Base-by-base conservation (phyloP, 169 alveolate genomes). In the Cryptosporidium bovis region DNA sequence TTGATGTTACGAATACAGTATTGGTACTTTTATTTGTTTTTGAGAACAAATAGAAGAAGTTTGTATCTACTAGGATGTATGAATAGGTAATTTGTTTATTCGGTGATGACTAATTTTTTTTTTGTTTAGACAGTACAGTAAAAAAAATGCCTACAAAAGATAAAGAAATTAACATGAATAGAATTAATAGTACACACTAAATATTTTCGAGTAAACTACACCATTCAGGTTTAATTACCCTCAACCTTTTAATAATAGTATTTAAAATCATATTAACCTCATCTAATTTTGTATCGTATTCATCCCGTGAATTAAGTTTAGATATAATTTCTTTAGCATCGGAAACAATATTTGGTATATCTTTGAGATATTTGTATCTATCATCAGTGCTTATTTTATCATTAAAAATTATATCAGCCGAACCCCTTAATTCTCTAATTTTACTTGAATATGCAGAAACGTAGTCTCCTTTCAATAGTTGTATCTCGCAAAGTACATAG, bases 351-450 rank as follows among this genome's bases (percentile, higher is more conserved):
- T 77, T 77, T 58, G 87, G 87, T 16, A 77, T 77, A 48, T 77
- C 87, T 60, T 40, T 60, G n/a, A 77, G 24, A 62, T 77, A 48
- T 60, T 62, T 77, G 27, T 77, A 68, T 58, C 55, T 58, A 24
- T 77, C 50, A 18, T 60, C 87, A 56, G 60, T 31, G 29, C 51
- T 20, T 20, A 77, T 31, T 24, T 77, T 77, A 44, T 77, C 71
- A 20, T 77, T 77, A 13, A 77, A 77, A 40, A 77, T 31, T 2
- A 77, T 50, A 16, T 77, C 87, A 31, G 56, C 56, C 27, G 87
- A 60, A 44, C 87, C 87, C 64, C 87, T 56, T 16, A 77, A 51
- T 40, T 77, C 87, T 20, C 56, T 77, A 24, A 77, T 40, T 77
- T 77, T 77, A 44, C 77, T 58, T 10, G 71, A 31, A 31, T 77